A percentile compares a stretch with the other conserved stretches of the same genome.
phyloP scores from a whole-genome alignment of 192 early-diverging fungal species.

The Diversispora epigaea region DNA sequence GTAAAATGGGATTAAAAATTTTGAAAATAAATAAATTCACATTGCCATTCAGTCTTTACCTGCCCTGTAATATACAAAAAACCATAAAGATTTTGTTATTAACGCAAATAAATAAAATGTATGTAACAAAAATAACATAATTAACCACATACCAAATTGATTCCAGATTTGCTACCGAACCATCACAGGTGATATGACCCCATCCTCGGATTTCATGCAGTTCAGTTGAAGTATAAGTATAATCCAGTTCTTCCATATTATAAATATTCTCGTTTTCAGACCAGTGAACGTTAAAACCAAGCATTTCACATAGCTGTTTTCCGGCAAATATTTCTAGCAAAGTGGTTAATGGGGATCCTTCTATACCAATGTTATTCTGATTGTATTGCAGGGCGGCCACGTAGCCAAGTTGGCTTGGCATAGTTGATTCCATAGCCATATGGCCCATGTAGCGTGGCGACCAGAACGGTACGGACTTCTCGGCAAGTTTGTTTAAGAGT shows the following conservation, averaged over 20 bases:
- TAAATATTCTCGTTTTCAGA: background rate
- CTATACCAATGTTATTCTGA: background rate
- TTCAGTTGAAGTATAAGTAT: too few relatives aligned
- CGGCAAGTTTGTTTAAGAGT: background rate
- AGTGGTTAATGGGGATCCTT: background rate
- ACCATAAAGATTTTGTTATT: too few relatives aligned
- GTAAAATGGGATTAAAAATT: too few relatives aligned
- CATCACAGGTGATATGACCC: conserved; percentile 8
- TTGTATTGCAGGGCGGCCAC: background rate
- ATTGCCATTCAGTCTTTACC: too few relatives aligned
- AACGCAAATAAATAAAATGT: background rate
- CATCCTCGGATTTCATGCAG: background rate
- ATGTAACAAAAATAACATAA: too few relatives aligned
- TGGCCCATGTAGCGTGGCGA: conserved; percentile 5
- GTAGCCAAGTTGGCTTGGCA: background rate
- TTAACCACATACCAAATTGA: background rate
- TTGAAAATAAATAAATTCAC: too few relatives aligned
- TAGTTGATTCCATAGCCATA: background rate
- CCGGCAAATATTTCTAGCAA: background rate
- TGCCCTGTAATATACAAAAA: conserved; percentile 5
- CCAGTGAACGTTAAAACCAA: background rate
- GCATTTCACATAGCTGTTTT: background rate
- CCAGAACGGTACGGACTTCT: background rate
- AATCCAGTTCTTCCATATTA: background rate
- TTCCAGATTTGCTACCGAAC: conserved; percentile 12